Percentiles rank a stretch among this genome's conserved stretches.
phyloP scores from a whole-genome alignment of 2,329 filamentous ascomycete genomes.

The Pyrenophora seminiperda region DNA sequence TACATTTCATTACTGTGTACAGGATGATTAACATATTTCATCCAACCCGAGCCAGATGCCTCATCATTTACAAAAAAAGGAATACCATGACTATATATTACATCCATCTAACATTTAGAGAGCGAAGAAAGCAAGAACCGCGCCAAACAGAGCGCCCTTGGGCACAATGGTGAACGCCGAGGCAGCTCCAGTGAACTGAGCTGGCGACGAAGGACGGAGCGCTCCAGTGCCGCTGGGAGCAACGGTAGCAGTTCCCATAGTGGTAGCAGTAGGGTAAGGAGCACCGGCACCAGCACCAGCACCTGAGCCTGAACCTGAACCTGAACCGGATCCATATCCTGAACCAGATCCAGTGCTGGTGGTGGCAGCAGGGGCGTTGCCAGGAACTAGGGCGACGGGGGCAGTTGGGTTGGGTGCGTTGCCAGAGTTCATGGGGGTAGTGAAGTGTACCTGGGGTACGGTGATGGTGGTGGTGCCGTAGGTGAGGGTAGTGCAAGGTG shows the following conservation, averaged over 20 bases:
- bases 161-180: constrained; percentile 30
- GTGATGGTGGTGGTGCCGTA: constrained; percentile 52
- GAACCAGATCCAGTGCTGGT: constrained; percentile 26
- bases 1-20: too few species aligned
- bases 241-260: constrained; percentile 25
- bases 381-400: constrained; percentile 45
- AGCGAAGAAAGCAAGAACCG: constrained; percentile 41
- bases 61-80: not conserved
- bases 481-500: constrained; percentile 49
- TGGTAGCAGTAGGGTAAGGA: constrained; percentile 35
- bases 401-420: constrained; percentile 33
- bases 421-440: constrained; percentile 42
- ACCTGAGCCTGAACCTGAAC: constrained; percentile 11
- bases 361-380: constrained; percentile 38
- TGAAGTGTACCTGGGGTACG: constrained; percentile 54
- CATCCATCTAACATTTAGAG: constrained; percentile 29
- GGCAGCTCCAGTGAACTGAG: constrained; percentile 46
- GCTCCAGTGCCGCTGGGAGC: constrained; percentile 35
- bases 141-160: constrained; percentile 35
- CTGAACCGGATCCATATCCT: not conserved
- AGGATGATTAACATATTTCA: too few species aligned
- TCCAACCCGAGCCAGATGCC: too few species aligned
- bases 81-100: not conserved
- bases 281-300: constrained; percentile 2
- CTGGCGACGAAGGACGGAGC: constrained; percentile 22